Evolutionary conservation across 768 basidiomycete species (phyloP).

Genomic region (Rhodotorula diobovata): DNA sequence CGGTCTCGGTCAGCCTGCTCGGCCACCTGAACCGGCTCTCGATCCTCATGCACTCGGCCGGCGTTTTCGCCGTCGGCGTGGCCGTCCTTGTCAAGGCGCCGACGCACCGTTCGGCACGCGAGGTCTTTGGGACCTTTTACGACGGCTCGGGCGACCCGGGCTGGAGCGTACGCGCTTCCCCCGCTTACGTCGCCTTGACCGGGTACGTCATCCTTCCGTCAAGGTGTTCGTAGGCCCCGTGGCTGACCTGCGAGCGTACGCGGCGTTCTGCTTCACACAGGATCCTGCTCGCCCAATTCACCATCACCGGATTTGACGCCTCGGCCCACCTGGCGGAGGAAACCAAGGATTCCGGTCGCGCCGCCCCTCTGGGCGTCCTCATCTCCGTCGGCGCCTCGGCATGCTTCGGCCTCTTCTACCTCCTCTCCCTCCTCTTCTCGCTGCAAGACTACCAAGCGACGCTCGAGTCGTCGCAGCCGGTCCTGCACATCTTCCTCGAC

Average conservation of each 20-base stretch:
- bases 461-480: slow-evolving; percentile 62
- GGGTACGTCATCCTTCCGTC: slow-evolving; percentile 46
- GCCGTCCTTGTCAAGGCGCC: slow-evolving; percentile 69
- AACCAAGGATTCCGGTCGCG: slow-evolving; percentile 58
- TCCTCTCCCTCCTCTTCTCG: slow-evolving; percentile 67
- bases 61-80: slow-evolving; percentile 63
- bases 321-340: slow-evolving; percentile 72
- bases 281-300: slow-evolving; percentile 63
- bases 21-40: slow-evolving; percentile 68
- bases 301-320: slow-evolving; percentile 68
- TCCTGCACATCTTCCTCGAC: slow-evolving; percentile 72
- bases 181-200: slow-evolving; percentile 65
- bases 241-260: neutral
- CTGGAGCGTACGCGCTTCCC: slow-evolving; percentile 65
- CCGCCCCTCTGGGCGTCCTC: slow-evolving; percentile 52
- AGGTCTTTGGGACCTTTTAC: slow-evolving; percentile 67
- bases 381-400: slow-evolving; percentile 68
- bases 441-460: slow-evolving; percentile 64
- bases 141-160: slow-evolving; percentile 63
- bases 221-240: neutral
- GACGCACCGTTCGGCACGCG: slow-evolving; percentile 61
- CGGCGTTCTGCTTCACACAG: too few relatives aligned
- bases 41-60: slow-evolving; percentile 68
- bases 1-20: slow-evolving; percentile 61
- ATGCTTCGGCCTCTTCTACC: slow-evolving; percentile 68